phyloP scores from a whole-genome alignment of 495 filamentous ascomycete genomes.

The Jackrogersella multiformis region DNA sequence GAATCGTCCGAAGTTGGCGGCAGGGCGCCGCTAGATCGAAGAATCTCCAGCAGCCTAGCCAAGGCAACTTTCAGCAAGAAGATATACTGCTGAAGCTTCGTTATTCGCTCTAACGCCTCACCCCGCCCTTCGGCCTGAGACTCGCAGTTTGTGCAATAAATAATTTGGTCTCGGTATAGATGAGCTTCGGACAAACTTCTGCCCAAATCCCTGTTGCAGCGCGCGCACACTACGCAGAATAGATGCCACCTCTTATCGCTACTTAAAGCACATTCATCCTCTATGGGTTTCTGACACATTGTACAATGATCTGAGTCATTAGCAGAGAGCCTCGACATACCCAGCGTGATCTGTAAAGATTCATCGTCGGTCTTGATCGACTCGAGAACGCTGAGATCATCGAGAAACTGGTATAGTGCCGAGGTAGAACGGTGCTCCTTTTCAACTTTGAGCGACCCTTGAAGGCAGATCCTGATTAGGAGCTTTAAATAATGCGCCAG shows the following conservation, averaged over 20 bases:
- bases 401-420: conserved; percentile 81
- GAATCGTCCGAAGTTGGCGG: conserved; percentile 81
- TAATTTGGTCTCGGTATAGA: conserved; percentile 69
- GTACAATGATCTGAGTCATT: conserved; percentile 83
- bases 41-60: conserved; percentile 85
- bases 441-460: conserved; percentile 91
- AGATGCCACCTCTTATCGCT: conserved; percentile 84
- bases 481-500: conserved; percentile 98
- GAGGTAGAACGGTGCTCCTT: conserved; percentile 77
- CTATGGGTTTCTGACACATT: conserved; percentile 84
- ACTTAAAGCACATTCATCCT: conserved; percentile 84
- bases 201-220: conserved; percentile 77
- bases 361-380: conserved; percentile 73
- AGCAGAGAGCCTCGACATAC: conserved; percentile 76
- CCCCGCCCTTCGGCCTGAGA: conserved; percentile 46
- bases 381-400: conserved; percentile 79
- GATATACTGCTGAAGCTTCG: conserved; percentile 91
- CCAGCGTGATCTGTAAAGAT: conserved; percentile 76
- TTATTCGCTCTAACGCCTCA: conserved; percentile 66
- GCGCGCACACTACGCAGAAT: conserved; percentile 77
- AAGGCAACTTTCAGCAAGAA: conserved; percentile 92
- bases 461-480: conserved; percentile 94
- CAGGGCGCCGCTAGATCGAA: conserved; percentile 82
- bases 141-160: conserved; percentile 74
- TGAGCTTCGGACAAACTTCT: conserved; percentile 68